phyloP scores from a whole-genome alignment of 1,284 basidiomycete species.

The Waitea zeae region DNA sequence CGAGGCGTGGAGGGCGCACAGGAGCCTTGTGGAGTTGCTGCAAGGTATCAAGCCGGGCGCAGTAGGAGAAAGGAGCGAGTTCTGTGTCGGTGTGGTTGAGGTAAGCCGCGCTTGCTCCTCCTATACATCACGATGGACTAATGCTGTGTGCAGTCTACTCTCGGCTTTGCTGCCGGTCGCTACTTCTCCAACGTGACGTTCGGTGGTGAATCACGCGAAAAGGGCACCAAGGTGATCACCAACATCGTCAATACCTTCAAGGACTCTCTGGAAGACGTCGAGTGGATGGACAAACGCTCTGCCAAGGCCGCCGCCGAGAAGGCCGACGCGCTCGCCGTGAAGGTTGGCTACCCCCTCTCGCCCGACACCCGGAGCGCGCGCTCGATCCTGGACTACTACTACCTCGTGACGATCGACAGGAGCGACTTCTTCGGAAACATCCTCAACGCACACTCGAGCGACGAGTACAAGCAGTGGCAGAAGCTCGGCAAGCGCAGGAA shows the following conservation, averaged over 20 bases:
- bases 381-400: constrained; percentile 66
- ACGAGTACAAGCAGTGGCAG: constrained; percentile 54
- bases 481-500: constrained; percentile 62
- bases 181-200: constrained; percentile 86
- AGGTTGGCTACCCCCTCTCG: constrained; percentile 79
- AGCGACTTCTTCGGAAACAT: constrained; percentile 79
- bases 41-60: constrained; percentile 81
- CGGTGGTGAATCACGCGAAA: constrained; percentile 61
- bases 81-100: constrained; percentile 53
- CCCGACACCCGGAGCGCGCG: constrained; percentile 67
- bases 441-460: constrained; percentile 36
- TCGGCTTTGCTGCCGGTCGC: constrained; percentile 63
- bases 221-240: constrained; percentile 73
- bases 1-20: constrained; percentile 57
- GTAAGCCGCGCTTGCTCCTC: no score
- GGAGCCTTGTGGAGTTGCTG: constrained; percentile 53
- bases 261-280: constrained; percentile 53
- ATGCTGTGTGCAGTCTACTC: no score
- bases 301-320: constrained; percentile 76
- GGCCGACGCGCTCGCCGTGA: constrained; percentile 65
- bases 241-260: constrained; percentile 81
- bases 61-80: constrained; percentile 67
- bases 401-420: constrained; percentile 42
- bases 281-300: constrained; percentile 88
- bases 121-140: no score